A percentile compares a stretch with the other conserved stretches of the same genome.
Conservation (phyloP, 2,329 filamentous ascomycete species). For the Ophiostoma sp. region DNA sequence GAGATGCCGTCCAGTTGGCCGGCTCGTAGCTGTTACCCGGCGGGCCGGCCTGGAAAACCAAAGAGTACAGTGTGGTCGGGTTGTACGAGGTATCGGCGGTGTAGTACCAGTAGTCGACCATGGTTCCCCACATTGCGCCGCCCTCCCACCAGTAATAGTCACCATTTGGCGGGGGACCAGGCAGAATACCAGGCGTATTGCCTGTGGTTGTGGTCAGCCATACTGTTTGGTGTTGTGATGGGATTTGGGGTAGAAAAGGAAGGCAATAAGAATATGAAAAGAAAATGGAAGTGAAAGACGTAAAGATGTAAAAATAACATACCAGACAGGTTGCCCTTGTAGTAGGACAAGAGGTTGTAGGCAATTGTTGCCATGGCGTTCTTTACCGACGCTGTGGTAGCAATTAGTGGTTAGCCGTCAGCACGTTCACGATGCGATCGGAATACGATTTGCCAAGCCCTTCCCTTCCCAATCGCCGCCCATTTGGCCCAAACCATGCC, state of each 20-base stretch:
- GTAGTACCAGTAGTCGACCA: constrained; percentile 45
- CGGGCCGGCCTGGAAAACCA: constrained; percentile 47
- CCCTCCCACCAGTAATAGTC: constrained; percentile 42
- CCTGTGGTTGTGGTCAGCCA: background rate
- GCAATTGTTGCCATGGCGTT: constrained; percentile 49
- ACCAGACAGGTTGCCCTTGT: constrained; percentile 48
- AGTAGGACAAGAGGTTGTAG: constrained; percentile 53
- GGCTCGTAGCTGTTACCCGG: constrained; percentile 52
- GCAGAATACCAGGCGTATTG: constrained; percentile 36
- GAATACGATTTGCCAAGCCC: constrained; percentile 16
- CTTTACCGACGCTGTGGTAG: constrained; percentile 47
- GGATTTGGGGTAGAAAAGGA: background rate
- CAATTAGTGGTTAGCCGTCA: constrained; percentile 11
- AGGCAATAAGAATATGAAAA: background rate
- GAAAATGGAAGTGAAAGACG: background rate
- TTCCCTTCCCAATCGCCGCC: background rate
- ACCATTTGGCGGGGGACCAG: constrained; percentile 37
- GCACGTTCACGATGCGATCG: background rate
- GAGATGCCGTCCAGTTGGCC: constrained; percentile 43
- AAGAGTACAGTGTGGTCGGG: constrained; percentile 46
- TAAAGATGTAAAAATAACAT: background rate
- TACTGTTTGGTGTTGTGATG: background rate
- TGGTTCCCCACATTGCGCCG: constrained; percentile 37
- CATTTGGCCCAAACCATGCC: constrained; percentile 3
- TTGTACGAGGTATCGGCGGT: constrained; percentile 53